Evolutionary conservation across 768 basidiomycete genomes (phyloP), one percentile per base, ranked within the genome.

Genomic region (Polyporus arcularius): DNA sequence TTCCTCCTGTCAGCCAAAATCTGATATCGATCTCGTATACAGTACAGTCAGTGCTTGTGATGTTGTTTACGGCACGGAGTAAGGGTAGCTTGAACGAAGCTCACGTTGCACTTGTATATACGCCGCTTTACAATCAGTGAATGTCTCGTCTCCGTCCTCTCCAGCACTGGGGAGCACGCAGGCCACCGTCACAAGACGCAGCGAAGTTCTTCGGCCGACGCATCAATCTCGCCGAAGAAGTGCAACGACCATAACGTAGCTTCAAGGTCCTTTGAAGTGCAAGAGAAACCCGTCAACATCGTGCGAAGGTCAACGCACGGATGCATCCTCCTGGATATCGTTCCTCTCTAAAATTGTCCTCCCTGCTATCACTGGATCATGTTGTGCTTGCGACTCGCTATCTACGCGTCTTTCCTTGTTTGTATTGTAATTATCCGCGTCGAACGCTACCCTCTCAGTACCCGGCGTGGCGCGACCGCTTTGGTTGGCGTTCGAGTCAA

Each of bases 261-360:
- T n/a, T n/a, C n/a, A n/a, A n/a, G n/a, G n/a, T n/a, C n/a, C 72
- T 98, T 94, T 67, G 91, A 94, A 70, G 90, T 97, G 11, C 96
- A 99, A 76, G 76, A 98, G 55, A 86, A 78, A 94, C 94, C 68
- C 84, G 90, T 50, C 82, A 84, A 70, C 92, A 94, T 74, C 85
- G 92, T 41, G 80, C 83, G 63, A 83, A 86, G 54, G 92, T 94
- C 35, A 85, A 84, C 67, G 81, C 83, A 26, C 87, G 91, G 46
- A 30, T 78, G 42, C 57, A 60, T 16, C 64, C 60, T 12, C 45
- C n/a, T 12, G 53, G 54, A 54, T 42, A 48, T 28, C 6, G 52
- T 14, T 39, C 32, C 35, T 39, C 26, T 51, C 28, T 43, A 18
- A 45, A 18, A 26, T 39, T 49, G 18, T 50, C 32, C 30, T 40